These are phyloP conservation scores for Cystobasidium pallidum DNA, from an alignment of 1,284 basidiomycete genomes.

Conservation along the genomic window DNA sequence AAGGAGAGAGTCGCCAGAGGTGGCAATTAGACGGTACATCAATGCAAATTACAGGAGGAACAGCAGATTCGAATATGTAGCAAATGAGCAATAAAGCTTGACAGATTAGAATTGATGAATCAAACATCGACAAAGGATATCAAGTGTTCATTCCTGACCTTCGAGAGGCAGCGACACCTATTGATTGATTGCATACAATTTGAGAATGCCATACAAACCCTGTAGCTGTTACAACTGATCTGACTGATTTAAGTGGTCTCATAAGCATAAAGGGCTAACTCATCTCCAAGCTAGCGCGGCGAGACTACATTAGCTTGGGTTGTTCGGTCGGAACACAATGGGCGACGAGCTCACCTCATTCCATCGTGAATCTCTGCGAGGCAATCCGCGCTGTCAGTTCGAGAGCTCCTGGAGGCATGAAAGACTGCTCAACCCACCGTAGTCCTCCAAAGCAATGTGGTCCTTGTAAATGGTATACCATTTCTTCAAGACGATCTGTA, in stretches of 20 bases:
- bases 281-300: slow-evolving; percentile 31
- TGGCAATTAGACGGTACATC: slow-evolving; percentile 23
- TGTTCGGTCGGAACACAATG: not conserved
- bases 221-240: too few relatives aligned
- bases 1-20: slow-evolving; percentile 35
- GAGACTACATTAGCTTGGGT: not conserved
- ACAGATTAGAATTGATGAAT: too few relatives aligned
- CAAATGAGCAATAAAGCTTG: slow-evolving; percentile 7
- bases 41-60: not conserved
- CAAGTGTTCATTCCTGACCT: too few relatives aligned
- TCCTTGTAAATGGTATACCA: slow-evolving; percentile 89
- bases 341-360: slow-evolving; percentile 52
- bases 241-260: too few relatives aligned
- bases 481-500: slow-evolving; percentile 91
- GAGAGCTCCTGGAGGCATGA: not conserved
- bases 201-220: too few relatives aligned
- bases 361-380: slow-evolving; percentile 52
- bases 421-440: slow-evolving; percentile 59
- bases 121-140: not conserved
- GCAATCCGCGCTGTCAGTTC: not conserved
- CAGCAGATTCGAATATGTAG: not conserved
- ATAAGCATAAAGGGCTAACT: too few relatives aligned
- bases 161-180: too few relatives aligned
- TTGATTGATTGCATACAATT: too few relatives aligned
- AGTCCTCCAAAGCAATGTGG: slow-evolving; percentile 87